These are phyloP conservation scores for Tolypocladium sp. DNA, from an alignment of 2,329 filamentous ascomycete species.

Conservation along the genomic window DNA sequence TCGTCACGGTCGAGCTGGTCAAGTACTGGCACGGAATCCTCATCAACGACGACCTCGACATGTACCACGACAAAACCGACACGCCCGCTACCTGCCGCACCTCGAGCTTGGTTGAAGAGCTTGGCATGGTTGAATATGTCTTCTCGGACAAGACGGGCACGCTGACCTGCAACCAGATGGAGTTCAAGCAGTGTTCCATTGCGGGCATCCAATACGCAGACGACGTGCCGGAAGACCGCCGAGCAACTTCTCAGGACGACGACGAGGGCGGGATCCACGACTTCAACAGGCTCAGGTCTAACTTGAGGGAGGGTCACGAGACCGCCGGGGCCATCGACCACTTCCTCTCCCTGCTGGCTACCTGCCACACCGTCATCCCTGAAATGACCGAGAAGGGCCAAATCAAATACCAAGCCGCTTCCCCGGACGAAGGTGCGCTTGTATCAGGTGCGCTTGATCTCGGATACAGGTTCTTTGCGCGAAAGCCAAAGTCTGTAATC, in stretches of 20 bases:
- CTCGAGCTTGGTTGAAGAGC: constrained; percentile 89
- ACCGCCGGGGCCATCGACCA: constrained; percentile 55
- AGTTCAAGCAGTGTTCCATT: constrained; percentile 92
- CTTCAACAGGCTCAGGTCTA: constrained; percentile 66
- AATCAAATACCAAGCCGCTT: constrained; percentile 97
- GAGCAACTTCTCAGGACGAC: constrained; percentile 72
- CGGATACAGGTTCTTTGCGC: constrained; percentile 83
- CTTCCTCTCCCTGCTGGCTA: constrained; percentile 78
- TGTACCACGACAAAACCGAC: constrained; percentile 93
- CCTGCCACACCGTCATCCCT: constrained; percentile 95
- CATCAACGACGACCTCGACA: constrained; percentile 95
- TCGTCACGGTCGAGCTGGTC: constrained; percentile 94
- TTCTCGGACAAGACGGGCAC: constrained; percentile 98
- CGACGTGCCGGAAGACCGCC: constrained; percentile 82
- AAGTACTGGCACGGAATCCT: constrained; percentile 98
- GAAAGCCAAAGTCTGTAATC: constrained; percentile 81
- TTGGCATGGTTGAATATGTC: constrained; percentile 97
- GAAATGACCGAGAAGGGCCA: constrained; percentile 71
- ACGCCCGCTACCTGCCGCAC: constrained; percentile 94
- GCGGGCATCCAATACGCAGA: constrained; percentile 90
- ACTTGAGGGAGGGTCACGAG: constrained; percentile 48
- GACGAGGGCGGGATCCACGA: constrained; percentile 77
- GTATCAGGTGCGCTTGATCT: constrained; percentile 81
- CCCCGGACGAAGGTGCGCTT: constrained; percentile 92
- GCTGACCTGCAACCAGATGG: constrained; percentile 97